These are phyloP conservation scores for Beauveria caledonica DNA, from an alignment of 2,329 filamentous ascomycete species.

Conservation along the genomic window DNA sequence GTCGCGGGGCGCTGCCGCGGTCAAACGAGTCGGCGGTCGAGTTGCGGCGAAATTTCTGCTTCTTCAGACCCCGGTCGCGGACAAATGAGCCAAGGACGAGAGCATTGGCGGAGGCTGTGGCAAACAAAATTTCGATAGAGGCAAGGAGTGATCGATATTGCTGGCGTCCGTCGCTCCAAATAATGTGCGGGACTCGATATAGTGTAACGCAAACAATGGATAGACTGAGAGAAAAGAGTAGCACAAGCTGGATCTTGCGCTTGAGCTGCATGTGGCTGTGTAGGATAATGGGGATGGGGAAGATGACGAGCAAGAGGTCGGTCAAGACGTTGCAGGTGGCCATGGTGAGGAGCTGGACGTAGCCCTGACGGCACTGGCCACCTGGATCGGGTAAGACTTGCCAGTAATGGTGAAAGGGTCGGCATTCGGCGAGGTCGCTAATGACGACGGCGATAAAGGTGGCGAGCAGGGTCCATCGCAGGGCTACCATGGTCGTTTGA, in stretches of 20 bases:
- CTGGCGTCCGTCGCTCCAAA: constrained; percentile 62
- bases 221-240: constrained; percentile 79
- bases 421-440: constrained; percentile 77
- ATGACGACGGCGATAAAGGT: constrained; percentile 78
- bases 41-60: constrained; percentile 66
- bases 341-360: constrained; percentile 81
- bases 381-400: constrained; percentile 82
- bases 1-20: constrained; percentile 28
- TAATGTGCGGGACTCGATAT: constrained; percentile 73
- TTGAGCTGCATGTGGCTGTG: constrained; percentile 66
- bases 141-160: constrained; percentile 84
- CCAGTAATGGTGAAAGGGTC: constrained; percentile 66
- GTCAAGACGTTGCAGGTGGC: constrained; percentile 83
- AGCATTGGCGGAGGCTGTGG: constrained; percentile 78
- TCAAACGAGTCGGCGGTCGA: constrained; percentile 58
- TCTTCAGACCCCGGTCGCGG: constrained; percentile 83
- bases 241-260: constrained; percentile 69
- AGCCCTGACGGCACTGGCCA: constrained; percentile 75
- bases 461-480: constrained; percentile 65
- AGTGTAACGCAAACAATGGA: constrained; percentile 71
- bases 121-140: constrained; percentile 83
- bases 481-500: constrained; percentile 58
- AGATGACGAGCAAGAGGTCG: constrained; percentile 77
- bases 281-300: constrained; percentile 83
- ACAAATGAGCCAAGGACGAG: constrained; percentile 90